phyloP scores from a whole-genome alignment of 2,329 filamentous ascomycete genomes.

The Aspergillus jensenii region DNA sequence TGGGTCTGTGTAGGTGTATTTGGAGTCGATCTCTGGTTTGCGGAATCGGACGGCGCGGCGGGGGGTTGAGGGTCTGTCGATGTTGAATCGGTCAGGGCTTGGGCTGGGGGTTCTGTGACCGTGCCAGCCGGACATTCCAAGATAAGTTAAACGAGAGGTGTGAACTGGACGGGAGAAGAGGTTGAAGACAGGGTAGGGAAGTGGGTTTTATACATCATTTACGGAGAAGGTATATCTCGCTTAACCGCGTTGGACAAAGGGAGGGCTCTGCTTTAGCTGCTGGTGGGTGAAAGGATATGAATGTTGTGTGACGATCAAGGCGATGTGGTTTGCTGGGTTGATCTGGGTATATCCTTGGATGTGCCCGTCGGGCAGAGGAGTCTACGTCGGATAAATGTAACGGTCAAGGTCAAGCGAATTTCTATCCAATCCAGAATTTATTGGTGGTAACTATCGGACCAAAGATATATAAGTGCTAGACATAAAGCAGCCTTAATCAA shows the following conservation, averaged over 20 bases:
- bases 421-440: neutral
- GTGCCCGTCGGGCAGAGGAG: neutral
- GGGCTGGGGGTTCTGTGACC: neutral
- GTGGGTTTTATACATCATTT: neutral
- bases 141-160: neutral
- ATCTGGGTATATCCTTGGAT: neutral
- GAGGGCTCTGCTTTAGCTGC: neutral
- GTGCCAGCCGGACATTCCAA: neutral
- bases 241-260: neutral
- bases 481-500: constrained; percentile 11
- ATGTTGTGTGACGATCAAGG: constrained; percentile 5
- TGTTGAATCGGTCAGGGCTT: neutral
- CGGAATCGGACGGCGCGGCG: neutral
- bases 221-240: neutral
- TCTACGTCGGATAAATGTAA: neutral
- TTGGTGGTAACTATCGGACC: neutral
- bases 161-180: neutral
- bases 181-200: neutral
- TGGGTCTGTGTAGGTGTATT: neutral
- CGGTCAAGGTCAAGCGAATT: neutral
- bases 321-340: constrained; percentile 9
- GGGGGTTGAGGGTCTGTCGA: neutral
- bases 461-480: neutral
- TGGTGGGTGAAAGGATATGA: neutral
- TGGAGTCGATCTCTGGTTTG: too few species aligned